Evolutionary conservation across 257 asterid genomes (phyloP), one percentile per base, ranked within the genome.

Genomic region (Solanum appendiculatum): DNA sequence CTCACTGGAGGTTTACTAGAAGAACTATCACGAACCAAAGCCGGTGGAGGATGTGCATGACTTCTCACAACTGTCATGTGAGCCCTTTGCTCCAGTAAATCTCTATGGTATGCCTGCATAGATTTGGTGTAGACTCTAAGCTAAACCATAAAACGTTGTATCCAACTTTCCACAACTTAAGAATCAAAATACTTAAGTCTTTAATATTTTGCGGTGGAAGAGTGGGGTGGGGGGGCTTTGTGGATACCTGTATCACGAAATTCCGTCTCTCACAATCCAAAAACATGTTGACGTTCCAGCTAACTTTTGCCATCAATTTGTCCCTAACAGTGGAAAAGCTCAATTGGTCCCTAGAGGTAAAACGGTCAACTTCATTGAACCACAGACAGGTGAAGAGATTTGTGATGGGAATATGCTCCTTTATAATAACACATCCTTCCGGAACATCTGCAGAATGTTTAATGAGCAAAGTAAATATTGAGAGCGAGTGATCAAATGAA

Each of bases 281-380:
- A 92, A 97, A 97, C 99, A 97, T 97, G 87, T 88, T 91, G 90
- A 93, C 86, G 85, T 88, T 89, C 99, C 98, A 97, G 86, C 93
- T 90, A 84, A 93, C 96, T 90, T 92, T 87, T 86, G 96, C 91
- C 70, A 88, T 87, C 20, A 97, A 81, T 92, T 92, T 96, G 86
- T 97, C 99, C 93, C 99, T 93, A 88, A 96, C 99, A 18, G 96
- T 96, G 89, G 99, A 91, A 91, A 97, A 96, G 90, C 99, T 97
- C 93, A 97, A 90, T 89, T 97, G 99, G 89, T 97, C 99, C 90
- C 98, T 90, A 56, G 99, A 89, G 81, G 99, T 97, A 90, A 97
- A 97, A 42, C 99, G 93, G 86, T 97, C 99, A 86, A 97, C 99
- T 92, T 97, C 99, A 86, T 94, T 97, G 92, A 97, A 97, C 99